Percentiles rank a stretch among this genome's conserved stretches.
Evolutionary conservation across 345 rosid species (phyloP).

Genomic region (Sisymbrium irio): DNA sequence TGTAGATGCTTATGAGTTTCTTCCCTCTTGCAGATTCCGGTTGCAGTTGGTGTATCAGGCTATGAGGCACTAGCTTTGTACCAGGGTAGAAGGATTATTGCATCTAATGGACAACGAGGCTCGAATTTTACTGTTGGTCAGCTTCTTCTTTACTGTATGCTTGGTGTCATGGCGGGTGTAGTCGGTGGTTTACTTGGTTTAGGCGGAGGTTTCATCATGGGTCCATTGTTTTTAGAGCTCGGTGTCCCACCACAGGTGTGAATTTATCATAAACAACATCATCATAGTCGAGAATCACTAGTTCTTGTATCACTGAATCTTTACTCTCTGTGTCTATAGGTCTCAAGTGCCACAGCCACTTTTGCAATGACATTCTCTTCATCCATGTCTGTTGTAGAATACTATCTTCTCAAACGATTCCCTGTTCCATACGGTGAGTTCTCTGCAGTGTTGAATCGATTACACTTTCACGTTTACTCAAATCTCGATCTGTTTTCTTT

Average conservation of each 20-base stretch:
- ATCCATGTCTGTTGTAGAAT: conserved; percentile 84
- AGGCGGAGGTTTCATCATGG: conserved; percentile 84
- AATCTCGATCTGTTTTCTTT: neutral
- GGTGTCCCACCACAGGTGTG: conserved; percentile 77
- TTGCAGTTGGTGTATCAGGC: conserved; percentile 59
- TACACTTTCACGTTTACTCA: no score
- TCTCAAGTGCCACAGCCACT: conserved; percentile 84
- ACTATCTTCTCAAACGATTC: conserved; percentile 75
- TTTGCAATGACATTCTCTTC: conserved; percentile 88
- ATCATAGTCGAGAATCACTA: neutral
- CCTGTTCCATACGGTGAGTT: conserved; percentile 73
- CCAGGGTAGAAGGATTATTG: conserved; percentile 57
- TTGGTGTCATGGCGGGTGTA: conserved; percentile 63
- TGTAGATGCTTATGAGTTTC: neutral
- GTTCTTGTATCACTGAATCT: neutral
- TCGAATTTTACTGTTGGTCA: conserved; percentile 42
- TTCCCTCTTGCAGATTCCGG: conserved; percentile 51
- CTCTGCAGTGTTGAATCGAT: neutral
- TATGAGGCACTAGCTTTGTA: conserved; percentile 68
- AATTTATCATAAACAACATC: neutral
- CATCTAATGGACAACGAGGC: conserved; percentile 57
- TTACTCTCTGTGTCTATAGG: conserved; percentile 35
- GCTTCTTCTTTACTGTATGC: conserved; percentile 51
- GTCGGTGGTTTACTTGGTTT: conserved; percentile 81
- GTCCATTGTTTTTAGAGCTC: conserved; percentile 71